Percentiles rank a stretch among this genome's conserved stretches.
These are phyloP conservation scores for Lantana camara DNA, from an alignment of 257 asterid genomes.

Conservation along the genomic window DNA sequence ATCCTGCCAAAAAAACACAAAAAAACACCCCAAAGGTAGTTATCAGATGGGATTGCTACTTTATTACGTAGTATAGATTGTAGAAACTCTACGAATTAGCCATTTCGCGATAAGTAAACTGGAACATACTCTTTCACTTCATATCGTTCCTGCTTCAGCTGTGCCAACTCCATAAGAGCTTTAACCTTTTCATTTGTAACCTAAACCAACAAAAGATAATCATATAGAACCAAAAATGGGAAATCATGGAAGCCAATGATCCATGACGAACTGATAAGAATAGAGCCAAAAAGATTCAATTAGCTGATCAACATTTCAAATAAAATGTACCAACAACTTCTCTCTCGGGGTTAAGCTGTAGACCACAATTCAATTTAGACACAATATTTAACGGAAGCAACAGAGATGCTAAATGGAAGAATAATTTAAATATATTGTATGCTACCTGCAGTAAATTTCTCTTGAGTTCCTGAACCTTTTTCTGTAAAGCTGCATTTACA, in stretches of 20 bases:
- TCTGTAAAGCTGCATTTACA: conserved; percentile 75
- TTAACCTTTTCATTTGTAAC: conserved; percentile 95
- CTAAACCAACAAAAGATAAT: conserved; percentile 37
- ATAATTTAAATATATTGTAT: background rate
- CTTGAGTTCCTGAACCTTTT: conserved; percentile 79
- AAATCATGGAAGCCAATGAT: background rate
- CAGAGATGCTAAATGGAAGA: conserved; percentile 16
- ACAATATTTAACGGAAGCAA: too few relatives aligned
- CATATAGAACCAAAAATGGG: background rate
- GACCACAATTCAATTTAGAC: background rate
- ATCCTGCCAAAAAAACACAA: too few relatives aligned
- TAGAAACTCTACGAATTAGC: too few relatives aligned
- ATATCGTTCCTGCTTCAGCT: conserved; percentile 70
- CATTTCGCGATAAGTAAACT: too few relatives aligned
- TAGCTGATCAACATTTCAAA: background rate
- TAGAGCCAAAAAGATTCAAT: background rate
- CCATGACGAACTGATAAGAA: background rate
- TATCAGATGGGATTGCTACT: too few relatives aligned
- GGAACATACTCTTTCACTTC: conserved; percentile 66
- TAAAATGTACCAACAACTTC: background rate
- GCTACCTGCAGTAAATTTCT: conserved; percentile 84
- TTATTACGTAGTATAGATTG: too few relatives aligned
- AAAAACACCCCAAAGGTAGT: too few relatives aligned
- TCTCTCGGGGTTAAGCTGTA: conserved; percentile 2
- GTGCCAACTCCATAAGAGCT: conserved; percentile 93